Evolutionary conservation across 2,329 filamentous ascomycete genomes (phyloP).

Genomic region (Claviceps cyperi): DNA sequence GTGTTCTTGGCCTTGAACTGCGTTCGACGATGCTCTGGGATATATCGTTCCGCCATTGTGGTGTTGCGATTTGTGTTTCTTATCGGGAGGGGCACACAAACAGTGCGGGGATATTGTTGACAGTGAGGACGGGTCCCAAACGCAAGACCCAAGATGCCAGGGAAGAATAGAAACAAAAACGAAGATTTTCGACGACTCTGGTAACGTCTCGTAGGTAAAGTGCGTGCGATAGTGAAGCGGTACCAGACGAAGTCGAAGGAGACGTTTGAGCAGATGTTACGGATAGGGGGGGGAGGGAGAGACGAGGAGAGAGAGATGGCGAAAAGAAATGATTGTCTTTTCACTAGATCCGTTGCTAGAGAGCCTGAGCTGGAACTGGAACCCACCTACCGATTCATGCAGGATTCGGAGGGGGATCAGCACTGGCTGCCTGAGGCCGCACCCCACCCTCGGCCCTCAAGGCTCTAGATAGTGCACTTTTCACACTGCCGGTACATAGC

Average conservation of each 20-base stretch:
- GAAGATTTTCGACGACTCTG: background rate
- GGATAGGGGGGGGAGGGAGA: constrained; percentile 1
- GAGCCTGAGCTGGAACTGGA: constrained; percentile 10
- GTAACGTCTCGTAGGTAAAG: background rate
- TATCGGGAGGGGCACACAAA: background rate
- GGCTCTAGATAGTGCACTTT: no score
- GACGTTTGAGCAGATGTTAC: constrained; percentile 1
- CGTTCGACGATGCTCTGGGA: constrained; percentile 96
- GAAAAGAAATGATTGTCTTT: constrained; percentile 8
- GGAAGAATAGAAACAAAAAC: background rate
- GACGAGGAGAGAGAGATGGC: constrained; percentile 4
- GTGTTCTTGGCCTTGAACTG: constrained; percentile 99
- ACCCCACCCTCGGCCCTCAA: no score
- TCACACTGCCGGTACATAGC: background rate
- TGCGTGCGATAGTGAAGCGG: constrained; percentile 3
- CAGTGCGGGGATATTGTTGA: constrained; percentile 5
- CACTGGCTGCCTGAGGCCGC: constrained; percentile 8
- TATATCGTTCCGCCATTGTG: constrained; percentile 96
- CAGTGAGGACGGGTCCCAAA: constrained; percentile 1
- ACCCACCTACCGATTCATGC: constrained; percentile 5
- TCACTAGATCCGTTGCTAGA: constrained; percentile 8
- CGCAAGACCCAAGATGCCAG: background rate
- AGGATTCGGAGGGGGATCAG: constrained; percentile 1
- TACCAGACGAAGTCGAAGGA: constrained; percentile 2
- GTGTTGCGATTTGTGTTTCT: background rate